Evolutionary conservation across 2,329 filamentous ascomycete genomes (phyloP), one percentile per base, ranked within the genome.

Genomic region (Dactylonectria macrodidyma): DNA sequence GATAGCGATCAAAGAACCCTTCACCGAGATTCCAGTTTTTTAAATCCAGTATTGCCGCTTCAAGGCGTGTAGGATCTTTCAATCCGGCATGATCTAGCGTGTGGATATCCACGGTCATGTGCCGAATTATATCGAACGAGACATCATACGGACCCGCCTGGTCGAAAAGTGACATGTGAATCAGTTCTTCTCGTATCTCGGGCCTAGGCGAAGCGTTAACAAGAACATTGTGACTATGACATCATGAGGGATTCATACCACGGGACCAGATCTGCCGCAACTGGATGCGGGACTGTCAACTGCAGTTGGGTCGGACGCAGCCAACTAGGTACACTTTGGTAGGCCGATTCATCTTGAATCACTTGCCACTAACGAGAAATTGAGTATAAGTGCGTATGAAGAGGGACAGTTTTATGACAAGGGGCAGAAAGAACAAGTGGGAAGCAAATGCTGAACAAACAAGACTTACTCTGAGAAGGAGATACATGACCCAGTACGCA

Each of bases 111-210:
- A 66, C 64, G 1, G 64, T 62, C 5, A 66, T 41, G 50, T 66
- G 34, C 16, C 55, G 50, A 3, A 59, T 58, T 1, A 66, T 38
- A 1, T 66, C 59, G 0, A 33, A 19, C 1, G 64, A 66, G 3
- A 66, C 51, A n/a, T 66, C 64, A 2, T 66, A 30, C 10, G 62
- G 11, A 1, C 30, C 36, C 22, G 55, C 36, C 1, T 59, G 30
- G 33, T 66, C 64, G 19, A 52, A 48, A 16, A 62, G 47, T 14
- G 59, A 66, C 59, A 66, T 66, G 14, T 62, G 59, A 10, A 66
- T 57, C 0, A 66, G 59, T 1, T 59, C 64, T 34, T 66, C 64
- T 47, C 64, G 16, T 22, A 66, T 66, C 2, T 54, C 59, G 0
- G 64, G 64, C 64, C 64, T 66, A 7, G 0, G 12, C 11, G n/a